phyloP scores from a whole-genome alignment of 768 basidiomycete species.

The Amanita inopinata region DNA sequence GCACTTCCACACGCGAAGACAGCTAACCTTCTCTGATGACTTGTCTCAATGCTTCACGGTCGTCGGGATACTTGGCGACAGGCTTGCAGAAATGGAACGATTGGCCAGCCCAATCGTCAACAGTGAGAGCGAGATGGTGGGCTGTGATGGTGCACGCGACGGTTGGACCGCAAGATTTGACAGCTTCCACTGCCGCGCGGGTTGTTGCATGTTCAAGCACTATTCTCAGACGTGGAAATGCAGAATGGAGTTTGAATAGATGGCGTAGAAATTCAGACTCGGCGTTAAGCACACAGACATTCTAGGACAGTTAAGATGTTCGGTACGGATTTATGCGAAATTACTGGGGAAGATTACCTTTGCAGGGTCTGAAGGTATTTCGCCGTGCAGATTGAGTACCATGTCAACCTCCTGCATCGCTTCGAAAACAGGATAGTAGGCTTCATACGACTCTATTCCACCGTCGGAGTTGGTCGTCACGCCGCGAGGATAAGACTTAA shows the following conservation, averaged over 20 bases:
- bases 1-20: background rate
- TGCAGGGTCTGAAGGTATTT: constrained; percentile 79
- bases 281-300: constrained; percentile 89
- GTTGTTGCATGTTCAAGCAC: constrained; percentile 97
- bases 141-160: constrained; percentile 97
- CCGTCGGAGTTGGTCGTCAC: constrained; percentile 96
- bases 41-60: constrained; percentile 71
- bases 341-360: constrained; percentile 24
- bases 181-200: constrained; percentile 79
- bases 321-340: constrained; percentile 4
- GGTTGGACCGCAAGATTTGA: constrained; percentile 66
- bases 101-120: constrained; percentile 96
- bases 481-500: constrained; percentile 95
- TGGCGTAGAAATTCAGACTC: constrained; percentile 87
- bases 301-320: constrained; percentile 31
- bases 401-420: constrained; percentile 91
- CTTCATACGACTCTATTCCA: constrained; percentile 92
- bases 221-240: constrained; percentile 86
- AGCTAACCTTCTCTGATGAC: constrained; percentile 63
- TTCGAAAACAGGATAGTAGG: constrained; percentile 87
- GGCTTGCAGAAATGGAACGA: constrained; percentile 97
- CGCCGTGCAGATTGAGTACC: constrained; percentile 95
- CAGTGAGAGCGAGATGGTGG: constrained; percentile 88
- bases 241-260: constrained; percentile 65
- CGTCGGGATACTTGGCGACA: constrained; percentile 92